A percentile compares a stretch with the other conserved stretches of the same genome.
phyloP scores from a whole-genome alignment of 108 stramenopile species.

The Chaetoceros tenuissimus region DNA sequence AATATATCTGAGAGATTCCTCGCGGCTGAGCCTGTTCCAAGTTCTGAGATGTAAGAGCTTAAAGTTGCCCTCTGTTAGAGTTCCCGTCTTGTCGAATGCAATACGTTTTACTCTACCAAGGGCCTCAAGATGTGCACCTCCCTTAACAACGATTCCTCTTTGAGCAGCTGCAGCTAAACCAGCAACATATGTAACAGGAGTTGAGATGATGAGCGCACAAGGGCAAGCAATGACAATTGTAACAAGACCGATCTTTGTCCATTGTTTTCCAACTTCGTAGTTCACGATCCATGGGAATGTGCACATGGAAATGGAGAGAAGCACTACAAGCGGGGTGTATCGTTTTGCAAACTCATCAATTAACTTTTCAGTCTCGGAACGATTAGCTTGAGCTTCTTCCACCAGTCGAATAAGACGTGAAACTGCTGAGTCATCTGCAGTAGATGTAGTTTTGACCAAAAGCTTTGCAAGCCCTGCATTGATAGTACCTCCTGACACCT shows the following conservation, averaged over 20 bases:
- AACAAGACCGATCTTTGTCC: constrained; percentile 59
- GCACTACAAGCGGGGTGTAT: constrained; percentile 69
- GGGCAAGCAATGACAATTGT: constrained; percentile 74
- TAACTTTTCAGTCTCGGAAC: constrained; percentile 71
- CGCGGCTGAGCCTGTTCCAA: constrained; percentile 12
- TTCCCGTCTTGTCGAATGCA: constrained; percentile 78
- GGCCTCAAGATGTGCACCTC: constrained; percentile 65
- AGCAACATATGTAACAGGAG: constrained; percentile 80
- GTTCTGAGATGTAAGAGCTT: constrained; percentile 41
- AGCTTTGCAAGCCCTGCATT: constrained; percentile 57
- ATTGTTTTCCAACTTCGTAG: constrained; percentile 39
- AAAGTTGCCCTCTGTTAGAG: constrained; percentile 66
- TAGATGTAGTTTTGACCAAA: constrained; percentile 50
- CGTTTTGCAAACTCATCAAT: constrained; percentile 63
- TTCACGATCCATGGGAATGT: constrained; percentile 71
- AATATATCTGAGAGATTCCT: constrained; percentile 39
- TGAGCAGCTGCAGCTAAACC: constrained; percentile 78
- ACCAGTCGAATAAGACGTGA: constrained; percentile 67
- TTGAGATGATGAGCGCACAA: constrained; percentile 81
- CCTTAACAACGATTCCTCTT: constrained; percentile 73
- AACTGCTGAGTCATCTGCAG: constrained; percentile 66
- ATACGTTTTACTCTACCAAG: constrained; percentile 45
- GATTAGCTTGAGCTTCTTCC: constrained; percentile 73
- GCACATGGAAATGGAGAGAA: constrained; percentile 51
- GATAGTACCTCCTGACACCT: constrained; percentile 70